Evolutionary conservation across 345 rosid species (phyloP).

Genomic region (Jatropha curcas): DNA sequence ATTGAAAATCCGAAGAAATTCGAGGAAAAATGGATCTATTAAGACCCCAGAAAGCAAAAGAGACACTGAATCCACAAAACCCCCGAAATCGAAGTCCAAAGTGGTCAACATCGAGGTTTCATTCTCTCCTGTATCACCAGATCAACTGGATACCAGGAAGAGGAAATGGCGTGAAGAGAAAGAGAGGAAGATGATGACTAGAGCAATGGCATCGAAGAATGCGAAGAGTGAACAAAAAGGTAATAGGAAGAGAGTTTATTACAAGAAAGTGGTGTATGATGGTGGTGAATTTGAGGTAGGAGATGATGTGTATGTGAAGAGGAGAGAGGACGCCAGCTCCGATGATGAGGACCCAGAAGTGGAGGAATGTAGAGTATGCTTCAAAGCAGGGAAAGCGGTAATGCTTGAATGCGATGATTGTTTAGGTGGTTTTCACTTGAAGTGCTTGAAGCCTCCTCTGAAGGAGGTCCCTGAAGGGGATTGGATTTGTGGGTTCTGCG

Average conservation of each 20-base stretch:
- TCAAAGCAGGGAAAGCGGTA: conserved; percentile 51
- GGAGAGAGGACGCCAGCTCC: conserved; percentile 69
- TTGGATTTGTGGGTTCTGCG: conserved; percentile 81
- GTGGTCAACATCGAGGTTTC: conserved; percentile 26
- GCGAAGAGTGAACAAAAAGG: conserved; percentile 9
- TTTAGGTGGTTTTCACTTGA: conserved; percentile 88
- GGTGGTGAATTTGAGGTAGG: conserved; percentile 73
- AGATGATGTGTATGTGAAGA: conserved; percentile 80
- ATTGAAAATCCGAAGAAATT: conserved; percentile 3
- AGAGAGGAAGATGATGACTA: conserved; percentile 8
- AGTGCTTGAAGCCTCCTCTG: conserved; percentile 78
- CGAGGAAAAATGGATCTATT: not conserved
- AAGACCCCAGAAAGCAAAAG: conserved; percentile 10
- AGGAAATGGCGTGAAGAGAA: conserved; percentile 26
- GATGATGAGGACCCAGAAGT: conserved; percentile 66
- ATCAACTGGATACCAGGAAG: conserved; percentile 50
- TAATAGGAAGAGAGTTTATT: conserved; percentile 49
- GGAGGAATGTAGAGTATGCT: conserved; percentile 86
- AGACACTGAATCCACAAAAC: not conserved
- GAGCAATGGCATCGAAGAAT: conserved; percentile 6
- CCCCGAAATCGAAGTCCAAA: conserved; percentile 12
- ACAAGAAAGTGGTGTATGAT: conserved; percentile 67
- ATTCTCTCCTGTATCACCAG: conserved; percentile 59
- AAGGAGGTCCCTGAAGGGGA: conserved; percentile 82
- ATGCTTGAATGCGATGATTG: conserved; percentile 95